Evolutionary conservation across 2,329 filamentous ascomycete species (phyloP).

Genomic region (Boeremia lycopersici): DNA sequence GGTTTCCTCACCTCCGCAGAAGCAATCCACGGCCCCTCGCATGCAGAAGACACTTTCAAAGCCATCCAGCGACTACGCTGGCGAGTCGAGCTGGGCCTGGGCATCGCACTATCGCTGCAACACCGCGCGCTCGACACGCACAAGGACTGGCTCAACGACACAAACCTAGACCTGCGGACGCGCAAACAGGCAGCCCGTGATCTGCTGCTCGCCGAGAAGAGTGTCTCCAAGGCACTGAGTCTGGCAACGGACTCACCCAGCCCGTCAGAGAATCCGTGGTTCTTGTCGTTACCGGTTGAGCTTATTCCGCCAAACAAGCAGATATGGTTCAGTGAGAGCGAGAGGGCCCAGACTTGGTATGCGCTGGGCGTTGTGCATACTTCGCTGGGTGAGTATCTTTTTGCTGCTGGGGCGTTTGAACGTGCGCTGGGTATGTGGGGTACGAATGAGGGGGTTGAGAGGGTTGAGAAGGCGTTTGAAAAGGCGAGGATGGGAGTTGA

Average conservation of each 20-base stretch:
- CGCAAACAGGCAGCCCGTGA: conserved; percentile 21
- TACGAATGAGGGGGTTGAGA: conserved; percentile 11
- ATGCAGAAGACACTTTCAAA: conserved; percentile 14
- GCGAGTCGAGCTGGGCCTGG: conserved; percentile 35
- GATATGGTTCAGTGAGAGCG: conserved; percentile 35
- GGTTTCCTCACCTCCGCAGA: conserved; percentile 41
- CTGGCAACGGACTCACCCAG: conserved; percentile 37
- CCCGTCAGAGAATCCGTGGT: conserved; percentile 38
- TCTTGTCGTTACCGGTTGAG: conserved; percentile 35
- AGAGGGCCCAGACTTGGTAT: conserved; percentile 40
- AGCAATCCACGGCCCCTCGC: conserved; percentile 5
- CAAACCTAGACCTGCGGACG: neutral
- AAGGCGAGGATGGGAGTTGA: conserved; percentile 38
- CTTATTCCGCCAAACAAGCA: conserved; percentile 41
- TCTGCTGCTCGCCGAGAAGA: conserved; percentile 32
- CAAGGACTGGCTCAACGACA: conserved; percentile 22
- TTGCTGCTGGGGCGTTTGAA: conserved; percentile 44
- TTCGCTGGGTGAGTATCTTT: conserved; percentile 37
- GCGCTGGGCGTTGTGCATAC: conserved; percentile 36
- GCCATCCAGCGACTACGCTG: conserved; percentile 38
- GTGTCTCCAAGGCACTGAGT: conserved; percentile 32
- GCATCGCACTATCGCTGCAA: conserved; percentile 25
- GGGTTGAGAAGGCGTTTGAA: conserved; percentile 33
- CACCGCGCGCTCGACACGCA: conserved; percentile 12
- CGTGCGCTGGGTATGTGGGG: conserved; percentile 31